Evolutionary conservation across 352 stramenopile genomes (phyloP).

Genomic region (Pythium insidiosum): DNA sequence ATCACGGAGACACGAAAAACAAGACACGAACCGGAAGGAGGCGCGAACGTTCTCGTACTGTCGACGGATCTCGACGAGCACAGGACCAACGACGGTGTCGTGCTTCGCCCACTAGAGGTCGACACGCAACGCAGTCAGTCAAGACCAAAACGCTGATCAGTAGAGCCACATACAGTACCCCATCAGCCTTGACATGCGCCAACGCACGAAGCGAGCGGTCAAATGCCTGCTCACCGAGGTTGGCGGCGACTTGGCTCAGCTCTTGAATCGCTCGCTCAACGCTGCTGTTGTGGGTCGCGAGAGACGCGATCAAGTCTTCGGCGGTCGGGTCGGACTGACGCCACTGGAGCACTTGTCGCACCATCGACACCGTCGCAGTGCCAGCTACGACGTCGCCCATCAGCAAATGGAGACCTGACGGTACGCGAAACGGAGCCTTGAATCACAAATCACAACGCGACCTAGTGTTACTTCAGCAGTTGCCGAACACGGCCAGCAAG

Average conservation of each 20-base stretch:
- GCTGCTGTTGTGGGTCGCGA: slow-evolving; percentile 25
- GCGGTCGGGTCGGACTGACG: slow-evolving; percentile 24
- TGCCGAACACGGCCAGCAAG: no score
- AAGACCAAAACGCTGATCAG: neutral
- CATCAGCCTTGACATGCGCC: slow-evolving; percentile 1
- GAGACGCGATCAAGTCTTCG: slow-evolving; percentile 18
- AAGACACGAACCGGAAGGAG: slow-evolving; percentile 78
- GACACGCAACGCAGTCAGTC: neutral
- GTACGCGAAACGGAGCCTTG: slow-evolving; percentile 60
- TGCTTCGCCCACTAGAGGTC: slow-evolving; percentile 31
- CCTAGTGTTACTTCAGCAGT: neutral
- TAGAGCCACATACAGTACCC: slow-evolving; percentile 1
- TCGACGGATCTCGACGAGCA: slow-evolving; percentile 51
- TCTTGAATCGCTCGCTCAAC: slow-evolving; percentile 20
- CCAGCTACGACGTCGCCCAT: slow-evolving; percentile 95
- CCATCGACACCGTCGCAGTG: slow-evolving; percentile 85
- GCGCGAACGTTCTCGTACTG: slow-evolving; percentile 71
- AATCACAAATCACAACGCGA: neutral
- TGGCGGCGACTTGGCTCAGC: slow-evolving; percentile 3
- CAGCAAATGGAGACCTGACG: slow-evolving; percentile 78
- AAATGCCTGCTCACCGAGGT: neutral
- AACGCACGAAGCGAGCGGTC: neutral
- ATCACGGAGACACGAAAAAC: no score
- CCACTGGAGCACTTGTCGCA: slow-evolving; percentile 34
- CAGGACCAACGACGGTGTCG: slow-evolving; percentile 21